A percentile compares a stretch with the other conserved stretches of the same genome.
These are phyloP conservation scores for Centella asiatica DNA, from an alignment of 129 eudicot species.

Conservation along the genomic window DNA sequence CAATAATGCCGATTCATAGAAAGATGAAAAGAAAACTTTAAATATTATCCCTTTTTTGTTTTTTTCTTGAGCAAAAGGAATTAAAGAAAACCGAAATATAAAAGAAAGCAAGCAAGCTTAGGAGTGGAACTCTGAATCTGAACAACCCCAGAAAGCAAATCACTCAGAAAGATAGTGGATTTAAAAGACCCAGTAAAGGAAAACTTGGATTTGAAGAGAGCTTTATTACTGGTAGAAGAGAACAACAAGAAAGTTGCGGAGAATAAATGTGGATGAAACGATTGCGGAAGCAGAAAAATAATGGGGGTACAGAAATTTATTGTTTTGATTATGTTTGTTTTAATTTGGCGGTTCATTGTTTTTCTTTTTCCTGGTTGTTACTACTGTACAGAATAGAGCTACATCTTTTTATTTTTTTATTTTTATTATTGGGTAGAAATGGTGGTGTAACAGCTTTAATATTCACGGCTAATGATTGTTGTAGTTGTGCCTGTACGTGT, in stretches of 20 bases:
- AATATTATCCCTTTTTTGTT: neutral
- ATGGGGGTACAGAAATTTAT: too few species aligned
- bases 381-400: too few species aligned
- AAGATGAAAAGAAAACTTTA: neutral
- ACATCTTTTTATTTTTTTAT: too few species aligned
- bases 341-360: too few species aligned
- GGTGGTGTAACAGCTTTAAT: too few species aligned
- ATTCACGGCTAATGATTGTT: too few species aligned
- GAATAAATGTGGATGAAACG: neutral
- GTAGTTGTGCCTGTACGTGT: too few species aligned
- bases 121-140: slow-evolving; percentile 24
- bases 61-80: neutral
- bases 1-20: too few species aligned
- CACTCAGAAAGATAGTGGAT: slow-evolving; percentile 20
- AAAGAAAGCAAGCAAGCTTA: slow-evolving; percentile 14
- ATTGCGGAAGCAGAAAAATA: neutral
- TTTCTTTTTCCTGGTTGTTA: too few species aligned
- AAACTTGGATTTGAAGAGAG: slow-evolving; percentile 63
- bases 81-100: neutral
- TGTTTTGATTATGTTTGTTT: too few species aligned
- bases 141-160: slow-evolving; percentile 30
- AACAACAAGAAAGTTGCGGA: slow-evolving; percentile 13
- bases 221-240: slow-evolving; percentile 35
- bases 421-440: too few species aligned
- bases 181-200: slow-evolving; percentile 6